Base-by-base conservation (phyloP, 176 grass and related monocot genomes). In the Tillandsia fasciculata region DNA sequence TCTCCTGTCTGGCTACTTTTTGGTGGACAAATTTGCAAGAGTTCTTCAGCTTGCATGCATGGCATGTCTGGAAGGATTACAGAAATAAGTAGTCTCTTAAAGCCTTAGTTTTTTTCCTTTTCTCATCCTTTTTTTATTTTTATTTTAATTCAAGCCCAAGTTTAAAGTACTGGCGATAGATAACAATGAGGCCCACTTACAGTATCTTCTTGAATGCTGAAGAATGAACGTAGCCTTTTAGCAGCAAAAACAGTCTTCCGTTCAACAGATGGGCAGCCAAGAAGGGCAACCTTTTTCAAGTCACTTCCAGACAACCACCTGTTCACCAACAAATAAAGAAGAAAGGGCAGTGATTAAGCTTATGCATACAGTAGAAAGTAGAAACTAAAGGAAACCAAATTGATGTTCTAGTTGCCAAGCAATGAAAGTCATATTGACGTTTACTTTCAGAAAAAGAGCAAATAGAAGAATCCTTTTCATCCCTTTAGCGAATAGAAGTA, bases 291-390 rank as follows among this genome's bases (percentile, higher is more conserved):
- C 61, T 81, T 83, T 76, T 96, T 96, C 77, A 86, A 72, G 72
- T 92, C 82, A 71, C 76, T 88, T 28, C 89, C 89, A 2, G 89
- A 92, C 24, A 92, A 65, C 85, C 89, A 92, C 70, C 89, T 88
- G 64, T 22, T 20, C 33, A 12, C 18, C 22, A 71, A 51, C 73
- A 2, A 64, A 14, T 70, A 69, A 54, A 72, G 13, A 53, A 18
- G 49, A n/a, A 74, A 64, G 10, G 51, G 7, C 33, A 64, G 33
- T 23, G n/a, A 49, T 63, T 15, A 15, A 73, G 12, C 54, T 59
- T 59, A 9, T 15, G 8, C 7, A 26, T 71, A 73, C 54, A 74
- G 48, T 49, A 67, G 15, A 24, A 24, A 51, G 33, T 2, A 78
- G 23, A 10, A 61, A 67, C n/a, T 57, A 28, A 23, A 24, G 12